These are phyloP conservation scores for Termitomyces sp. DNA, from an alignment of 768 basidiomycete species.

Conservation along the genomic window DNA sequence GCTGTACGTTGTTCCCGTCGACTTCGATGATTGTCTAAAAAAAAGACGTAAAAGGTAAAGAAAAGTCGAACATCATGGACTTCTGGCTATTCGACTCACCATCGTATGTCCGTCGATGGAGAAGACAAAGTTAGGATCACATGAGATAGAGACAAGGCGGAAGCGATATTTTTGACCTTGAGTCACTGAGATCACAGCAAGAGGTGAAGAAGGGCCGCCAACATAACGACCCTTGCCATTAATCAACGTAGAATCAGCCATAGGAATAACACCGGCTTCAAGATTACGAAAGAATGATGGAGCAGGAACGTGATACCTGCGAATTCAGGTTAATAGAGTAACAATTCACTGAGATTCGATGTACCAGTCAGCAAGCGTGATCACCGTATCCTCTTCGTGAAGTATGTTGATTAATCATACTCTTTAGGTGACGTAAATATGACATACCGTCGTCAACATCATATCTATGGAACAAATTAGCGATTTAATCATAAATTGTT, in stretches of 20 bases:
- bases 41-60: background rate
- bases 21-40: slow-evolving; percentile 31
- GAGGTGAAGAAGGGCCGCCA: slow-evolving; percentile 31
- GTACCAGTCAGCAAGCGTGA: slow-evolving; percentile 47
- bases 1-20: slow-evolving; percentile 27
- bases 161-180: slow-evolving; percentile 43
- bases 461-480: slow-evolving; percentile 13
- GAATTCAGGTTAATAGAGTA: background rate
- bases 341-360: background rate
- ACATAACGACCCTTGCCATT: slow-evolving; percentile 45
- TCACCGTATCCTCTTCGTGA: slow-evolving; percentile 30
- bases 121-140: slow-evolving; percentile 37
- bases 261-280: slow-evolving; percentile 12
- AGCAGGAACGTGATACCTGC: slow-evolving; percentile 27
- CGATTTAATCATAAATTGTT: background rate
- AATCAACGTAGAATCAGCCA: slow-evolving; percentile 38
- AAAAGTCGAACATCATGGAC: no score
- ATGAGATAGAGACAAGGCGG: slow-evolving; percentile 45
- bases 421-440: background rate
- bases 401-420: background rate
- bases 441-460: slow-evolving; percentile 27
- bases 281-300: slow-evolving; percentile 10
- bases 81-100: background rate
- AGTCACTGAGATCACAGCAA: slow-evolving; percentile 40
- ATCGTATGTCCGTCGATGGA: slow-evolving; percentile 35